Evolutionary conservation across 768 basidiomycete species (phyloP).

Genomic region (Trametes sanguinea): DNA sequence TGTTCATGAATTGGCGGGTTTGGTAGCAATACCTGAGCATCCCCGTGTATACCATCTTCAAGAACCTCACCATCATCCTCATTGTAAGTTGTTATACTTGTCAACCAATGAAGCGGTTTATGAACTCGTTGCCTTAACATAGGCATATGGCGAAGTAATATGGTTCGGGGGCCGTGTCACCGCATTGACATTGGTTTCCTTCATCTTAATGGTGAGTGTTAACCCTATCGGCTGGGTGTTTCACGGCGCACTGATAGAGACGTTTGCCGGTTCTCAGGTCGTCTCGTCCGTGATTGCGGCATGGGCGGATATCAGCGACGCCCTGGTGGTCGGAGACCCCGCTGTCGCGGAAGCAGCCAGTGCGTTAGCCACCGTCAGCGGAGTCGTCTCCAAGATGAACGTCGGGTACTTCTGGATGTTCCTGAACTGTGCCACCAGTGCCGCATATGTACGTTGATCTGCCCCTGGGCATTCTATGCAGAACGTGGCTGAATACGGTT

Average conservation of each 20-base stretch:
- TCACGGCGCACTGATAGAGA: neutral
- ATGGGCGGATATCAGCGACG: conserved; percentile 77
- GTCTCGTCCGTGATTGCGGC: conserved; percentile 95
- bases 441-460: conserved; percentile 69
- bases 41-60: conserved; percentile 99
- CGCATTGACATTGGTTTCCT: conserved; percentile 83
- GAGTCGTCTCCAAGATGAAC: conserved; percentile 57
- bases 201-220: conserved; percentile 80
- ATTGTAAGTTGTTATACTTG: conserved; percentile 59
- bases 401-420: conserved; percentile 97
- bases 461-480: conserved; percentile 18
- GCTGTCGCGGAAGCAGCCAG: conserved; percentile 31
- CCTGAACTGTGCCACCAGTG: conserved; percentile 86
- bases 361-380: conserved; percentile 41
- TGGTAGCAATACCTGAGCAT: conserved; percentile 95
- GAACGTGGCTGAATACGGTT: neutral
- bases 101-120: neutral
- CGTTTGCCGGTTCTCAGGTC: conserved; percentile 50
- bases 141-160: conserved; percentile 97
- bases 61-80: conserved; percentile 98
- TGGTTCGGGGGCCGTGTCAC: conserved; percentile 96
- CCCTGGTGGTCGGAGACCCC: conserved; percentile 38
- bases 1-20: neutral
- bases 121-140: neutral
- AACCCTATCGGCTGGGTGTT: too few relatives aligned